Conservation (phyloP, 2,329 filamentous ascomycete species). For the Ophiostoma himal-ulmi region DNA sequence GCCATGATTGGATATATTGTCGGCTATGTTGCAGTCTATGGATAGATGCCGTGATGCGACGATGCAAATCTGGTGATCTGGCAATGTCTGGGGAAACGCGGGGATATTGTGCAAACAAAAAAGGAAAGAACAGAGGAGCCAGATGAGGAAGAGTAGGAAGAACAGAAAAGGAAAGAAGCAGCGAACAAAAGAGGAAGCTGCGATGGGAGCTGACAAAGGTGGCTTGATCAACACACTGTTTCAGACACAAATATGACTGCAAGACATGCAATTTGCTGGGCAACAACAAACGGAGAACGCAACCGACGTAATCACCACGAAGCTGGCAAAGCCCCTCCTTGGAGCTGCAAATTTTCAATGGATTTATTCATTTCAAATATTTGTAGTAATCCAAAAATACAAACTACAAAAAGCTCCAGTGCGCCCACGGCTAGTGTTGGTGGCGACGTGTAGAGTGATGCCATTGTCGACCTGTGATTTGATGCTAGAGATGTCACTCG, state of each 20-base stretch:
- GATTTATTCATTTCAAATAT: neutral
- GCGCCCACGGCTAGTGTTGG: neutral
- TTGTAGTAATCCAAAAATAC: neutral
- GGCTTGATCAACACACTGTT: neutral
- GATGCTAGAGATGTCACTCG: neutral
- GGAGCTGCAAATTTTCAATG: constrained; percentile 6
- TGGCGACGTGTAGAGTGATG: neutral
- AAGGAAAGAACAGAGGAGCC: neutral
- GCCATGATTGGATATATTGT: neutral
- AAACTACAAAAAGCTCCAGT: neutral
- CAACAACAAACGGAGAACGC: neutral
- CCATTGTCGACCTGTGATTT: neutral
- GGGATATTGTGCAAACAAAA: neutral
- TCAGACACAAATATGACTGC: neutral
- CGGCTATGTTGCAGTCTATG: neutral
- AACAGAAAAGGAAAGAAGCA: neutral
- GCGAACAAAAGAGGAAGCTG: neutral
- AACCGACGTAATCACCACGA: neutral
- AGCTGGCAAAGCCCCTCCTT: neutral
- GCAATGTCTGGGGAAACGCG: neutral
- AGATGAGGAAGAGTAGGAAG: neutral
- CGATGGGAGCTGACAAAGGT: constrained; percentile 11
- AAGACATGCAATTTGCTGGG: neutral
- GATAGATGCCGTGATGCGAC: neutral
- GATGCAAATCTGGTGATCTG: neutral